Conservation (phyloP, 2,329 filamentous ascomycete genomes). For the Calonectria honghensis region DNA sequence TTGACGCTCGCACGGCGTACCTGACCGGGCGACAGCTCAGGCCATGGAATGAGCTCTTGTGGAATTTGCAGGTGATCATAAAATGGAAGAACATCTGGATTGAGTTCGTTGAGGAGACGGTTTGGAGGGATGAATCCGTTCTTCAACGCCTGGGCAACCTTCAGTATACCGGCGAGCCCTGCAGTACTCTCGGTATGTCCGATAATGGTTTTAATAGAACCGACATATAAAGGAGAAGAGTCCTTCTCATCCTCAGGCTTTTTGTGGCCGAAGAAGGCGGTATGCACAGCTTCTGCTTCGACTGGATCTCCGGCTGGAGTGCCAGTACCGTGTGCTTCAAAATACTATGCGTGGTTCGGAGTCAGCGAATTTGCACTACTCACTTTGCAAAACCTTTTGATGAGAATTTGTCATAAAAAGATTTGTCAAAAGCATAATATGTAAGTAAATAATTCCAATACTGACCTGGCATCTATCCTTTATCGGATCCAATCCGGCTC, state of each 20-base stretch:
- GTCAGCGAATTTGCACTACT: not conserved
- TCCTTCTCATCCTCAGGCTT: slow-evolving; percentile 54
- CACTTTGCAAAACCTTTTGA: not conserved
- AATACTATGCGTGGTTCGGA: slow-evolving; percentile 60
- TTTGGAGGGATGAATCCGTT: slow-evolving; percentile 56
- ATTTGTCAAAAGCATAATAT: slow-evolving; percentile 34
- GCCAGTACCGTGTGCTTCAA: slow-evolving; percentile 17
- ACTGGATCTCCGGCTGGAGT: slow-evolving; percentile 20
- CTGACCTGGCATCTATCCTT: slow-evolving; percentile 58
- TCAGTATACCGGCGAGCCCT: slow-evolving; percentile 52
- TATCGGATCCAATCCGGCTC: slow-evolving; percentile 57
- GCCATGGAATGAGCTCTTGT: slow-evolving; percentile 47
- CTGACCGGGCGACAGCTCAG: slow-evolving; percentile 25
- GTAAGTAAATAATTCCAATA: not conserved
- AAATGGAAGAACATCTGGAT: slow-evolving; percentile 53
- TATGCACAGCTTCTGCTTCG: not conserved
- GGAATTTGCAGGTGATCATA: slow-evolving; percentile 50
- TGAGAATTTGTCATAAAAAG: not conserved
- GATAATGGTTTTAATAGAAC: slow-evolving; percentile 54
- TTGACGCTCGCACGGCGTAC: slow-evolving; percentile 53
- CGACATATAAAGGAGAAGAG: slow-evolving; percentile 46
- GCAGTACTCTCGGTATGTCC: slow-evolving; percentile 54
- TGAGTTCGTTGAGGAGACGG: slow-evolving; percentile 55
- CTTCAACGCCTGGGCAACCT: slow-evolving; percentile 44
- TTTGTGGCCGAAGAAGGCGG: slow-evolving; percentile 17